Evolutionary conservation across 2,329 filamentous ascomycete genomes (phyloP), one percentile per base, ranked within the genome.

Genomic region (Raffaelea ambrosiae): DNA sequence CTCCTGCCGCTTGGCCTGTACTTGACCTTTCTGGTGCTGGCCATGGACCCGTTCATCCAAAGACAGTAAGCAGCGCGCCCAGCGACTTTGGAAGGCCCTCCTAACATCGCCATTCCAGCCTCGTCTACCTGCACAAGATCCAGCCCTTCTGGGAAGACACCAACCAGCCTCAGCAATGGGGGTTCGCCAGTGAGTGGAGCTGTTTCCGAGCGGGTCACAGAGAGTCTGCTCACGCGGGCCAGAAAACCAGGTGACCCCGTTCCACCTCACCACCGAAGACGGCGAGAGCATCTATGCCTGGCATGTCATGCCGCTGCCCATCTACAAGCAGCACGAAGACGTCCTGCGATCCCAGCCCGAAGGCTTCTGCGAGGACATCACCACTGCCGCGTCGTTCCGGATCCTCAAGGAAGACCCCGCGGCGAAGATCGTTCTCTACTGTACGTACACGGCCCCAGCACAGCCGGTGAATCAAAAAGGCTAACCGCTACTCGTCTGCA

Each of bases 191-290:
- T 91, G 64, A 60, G 74, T 64, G 18, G 26, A 13, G 20, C 18
- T 23, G 7, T 13, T 13, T 33, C 19, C 21, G 16, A 41, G 14
- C 26, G 29, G 43, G 43, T 22, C 43, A 33, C 16, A 18, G 40
- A 18, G 31, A 41, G 29, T 18, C 14, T 14, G 11, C n/a, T n/a
- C n/a, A 8, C 19, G n/a, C n/a, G n/a, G n/a, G n/a, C n/a, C 56
- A 91, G 86, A 81, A 60, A 88, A 89, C 56, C 91, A 97, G 67
- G 85, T 95, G 3, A 89, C 88, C 5, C 86, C 91, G 0, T 96
- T 97, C 63, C 81, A 78, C 43, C 66, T 97, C 35, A 68, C 67
- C 4, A 93, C 88, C 0, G 70, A 79, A 1, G 90, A 96, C 62
- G 79, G 81, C 36, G 83, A 90, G 63, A 79, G 71, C 2, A 68